Conservation (phyloP, 495 filamentous ascomycete species). For the Usnea hakonensis region DNA sequence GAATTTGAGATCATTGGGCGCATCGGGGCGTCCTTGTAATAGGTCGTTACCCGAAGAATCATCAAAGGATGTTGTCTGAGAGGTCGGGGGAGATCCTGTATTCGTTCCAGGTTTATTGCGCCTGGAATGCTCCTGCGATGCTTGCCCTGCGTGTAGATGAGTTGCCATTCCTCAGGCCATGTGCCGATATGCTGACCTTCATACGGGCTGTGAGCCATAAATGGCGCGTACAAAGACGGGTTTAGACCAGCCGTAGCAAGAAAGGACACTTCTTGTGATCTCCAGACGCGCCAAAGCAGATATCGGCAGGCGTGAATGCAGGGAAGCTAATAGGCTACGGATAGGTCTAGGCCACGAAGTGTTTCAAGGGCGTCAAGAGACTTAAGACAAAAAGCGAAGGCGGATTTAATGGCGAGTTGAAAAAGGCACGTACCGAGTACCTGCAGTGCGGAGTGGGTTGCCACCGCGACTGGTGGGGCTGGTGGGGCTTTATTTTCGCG, state of each 20-base stretch:
- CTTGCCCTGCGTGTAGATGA: not conserved
- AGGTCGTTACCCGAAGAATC: slow-evolving; percentile 11
- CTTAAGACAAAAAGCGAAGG: too few relatives aligned
- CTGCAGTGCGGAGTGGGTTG: not conserved
- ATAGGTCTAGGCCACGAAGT: too few relatives aligned
- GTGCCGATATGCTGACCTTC: not conserved
- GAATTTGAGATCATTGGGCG: not conserved
- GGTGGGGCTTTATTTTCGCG: not conserved
- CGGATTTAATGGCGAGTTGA: not conserved
- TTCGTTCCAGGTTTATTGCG: not conserved
- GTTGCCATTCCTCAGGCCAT: not conserved
- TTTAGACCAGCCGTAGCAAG: not conserved
- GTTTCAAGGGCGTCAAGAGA: too few relatives aligned
- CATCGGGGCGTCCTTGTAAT: not conserved
- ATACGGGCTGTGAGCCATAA: not conserved
- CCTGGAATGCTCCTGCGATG: not conserved
- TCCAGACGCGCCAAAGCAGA: not conserved
- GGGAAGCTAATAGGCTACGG: not conserved
- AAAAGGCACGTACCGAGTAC: too few relatives aligned
- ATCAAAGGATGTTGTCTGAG: slow-evolving; percentile 18
- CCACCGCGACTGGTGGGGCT: not conserved
- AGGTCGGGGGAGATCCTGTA: not conserved
- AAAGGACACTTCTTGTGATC: not conserved
- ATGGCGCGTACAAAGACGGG: not conserved
- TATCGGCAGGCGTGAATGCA: not conserved